phyloP scores from a whole-genome alignment of 2,329 filamentous ascomycete species.

The Pseudogymnoascus sp. region DNA sequence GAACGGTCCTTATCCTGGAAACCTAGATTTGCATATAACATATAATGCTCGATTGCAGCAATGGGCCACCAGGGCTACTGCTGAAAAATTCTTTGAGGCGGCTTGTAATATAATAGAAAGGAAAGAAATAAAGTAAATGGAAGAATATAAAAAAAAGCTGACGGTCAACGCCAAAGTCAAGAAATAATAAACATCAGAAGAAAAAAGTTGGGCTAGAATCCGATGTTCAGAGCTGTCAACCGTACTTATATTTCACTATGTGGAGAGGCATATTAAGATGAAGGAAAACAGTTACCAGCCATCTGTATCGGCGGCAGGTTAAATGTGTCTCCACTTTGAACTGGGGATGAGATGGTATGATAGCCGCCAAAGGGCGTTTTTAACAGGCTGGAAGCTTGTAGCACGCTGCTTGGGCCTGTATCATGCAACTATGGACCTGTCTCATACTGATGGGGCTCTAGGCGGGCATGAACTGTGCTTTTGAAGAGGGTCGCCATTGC shows the following conservation, averaged over 20 bases:
- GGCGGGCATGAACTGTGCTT: neutral
- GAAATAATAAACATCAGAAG: neutral
- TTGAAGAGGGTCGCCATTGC: neutral
- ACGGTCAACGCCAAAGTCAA: neutral
- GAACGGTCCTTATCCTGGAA: slow-evolving; percentile 9
- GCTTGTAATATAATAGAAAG: neutral
- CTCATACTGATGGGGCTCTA: slow-evolving; percentile 1
- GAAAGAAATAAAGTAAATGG: neutral
- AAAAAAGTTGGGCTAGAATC: neutral
- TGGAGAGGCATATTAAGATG: neutral
- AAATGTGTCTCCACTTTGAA: neutral
- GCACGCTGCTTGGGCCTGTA: neutral
- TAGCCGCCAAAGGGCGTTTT: neutral
- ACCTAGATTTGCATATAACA: neutral
- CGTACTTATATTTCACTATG: neutral
- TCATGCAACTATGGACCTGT: neutral
- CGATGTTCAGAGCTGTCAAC: neutral
- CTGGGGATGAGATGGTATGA: neutral
- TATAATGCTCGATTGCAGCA: neutral
- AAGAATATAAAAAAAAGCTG: neutral
- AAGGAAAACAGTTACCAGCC: neutral
- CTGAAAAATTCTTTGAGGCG: neutral
- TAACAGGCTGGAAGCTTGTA: neutral
- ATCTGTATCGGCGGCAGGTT: neutral
- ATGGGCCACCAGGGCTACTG: slow-evolving; percentile 11